Percentiles rank a stretch among this genome's conserved stretches.
Evolutionary conservation across 805 yeast species (phyloP).

Genomic region (Saccharomycopsis lassenensis): DNA sequence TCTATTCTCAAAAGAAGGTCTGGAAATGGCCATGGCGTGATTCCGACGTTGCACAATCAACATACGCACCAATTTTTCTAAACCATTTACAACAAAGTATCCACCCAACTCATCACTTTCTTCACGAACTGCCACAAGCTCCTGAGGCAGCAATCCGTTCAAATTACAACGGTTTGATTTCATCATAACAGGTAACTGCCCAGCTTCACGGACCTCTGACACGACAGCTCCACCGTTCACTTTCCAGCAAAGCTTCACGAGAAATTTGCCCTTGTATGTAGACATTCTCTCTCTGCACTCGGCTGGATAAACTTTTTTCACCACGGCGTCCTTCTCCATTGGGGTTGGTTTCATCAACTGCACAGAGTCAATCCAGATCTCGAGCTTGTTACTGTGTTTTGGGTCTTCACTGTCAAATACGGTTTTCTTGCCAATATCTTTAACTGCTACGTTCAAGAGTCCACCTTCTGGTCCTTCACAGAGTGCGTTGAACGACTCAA

Average conservation of each 20-base stretch:
- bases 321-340: slow-evolving; percentile 61
- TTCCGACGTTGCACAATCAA: slow-evolving; percentile 95
- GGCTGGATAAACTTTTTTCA: slow-evolving; percentile 71
- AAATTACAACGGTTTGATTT: slow-evolving; percentile 87
- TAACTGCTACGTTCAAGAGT: slow-evolving; percentile 68
- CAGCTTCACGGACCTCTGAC: slow-evolving; percentile 79
- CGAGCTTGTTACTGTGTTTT: slow-evolving; percentile 75
- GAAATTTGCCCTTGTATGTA: slow-evolving; percentile 67
- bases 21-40: slow-evolving; percentile 94
- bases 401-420: slow-evolving; percentile 72
- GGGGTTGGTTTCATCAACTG: slow-evolving; percentile 74
- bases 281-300: slow-evolving; percentile 86
- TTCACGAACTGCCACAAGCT: slow-evolving; percentile 69
- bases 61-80: slow-evolving; percentile 94
- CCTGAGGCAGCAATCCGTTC: slow-evolving; percentile 70
- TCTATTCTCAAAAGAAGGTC: slow-evolving; percentile 90
- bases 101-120: slow-evolving; percentile 97
- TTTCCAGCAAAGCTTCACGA: slow-evolving; percentile 72
- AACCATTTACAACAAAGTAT: slow-evolving; percentile 91
- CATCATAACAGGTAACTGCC: slow-evolving; percentile 85
- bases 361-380: slow-evolving; percentile 79
- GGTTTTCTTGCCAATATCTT: slow-evolving; percentile 80
- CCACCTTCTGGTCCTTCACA: slow-evolving; percentile 87
- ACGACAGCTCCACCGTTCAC: slow-evolving; percentile 82
- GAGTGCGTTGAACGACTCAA: slow-evolving; percentile 92